Conservation (phyloP, 2,329 filamentous ascomycete genomes). For the Aspergillus oerlinghausenensis region DNA sequence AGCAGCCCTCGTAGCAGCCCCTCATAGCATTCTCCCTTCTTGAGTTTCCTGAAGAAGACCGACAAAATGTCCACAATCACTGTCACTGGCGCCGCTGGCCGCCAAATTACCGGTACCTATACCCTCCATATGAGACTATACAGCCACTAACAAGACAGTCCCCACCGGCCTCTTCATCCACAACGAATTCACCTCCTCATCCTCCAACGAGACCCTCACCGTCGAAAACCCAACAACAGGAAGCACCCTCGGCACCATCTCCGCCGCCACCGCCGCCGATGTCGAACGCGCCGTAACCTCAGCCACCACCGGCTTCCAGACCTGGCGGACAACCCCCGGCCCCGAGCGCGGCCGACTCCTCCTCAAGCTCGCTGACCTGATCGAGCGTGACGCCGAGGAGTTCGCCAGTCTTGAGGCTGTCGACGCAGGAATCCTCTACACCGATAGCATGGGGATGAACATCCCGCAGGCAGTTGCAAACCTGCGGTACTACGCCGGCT, state of each 20-base stretch:
- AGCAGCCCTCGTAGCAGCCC: no score
- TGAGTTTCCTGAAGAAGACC: no score
- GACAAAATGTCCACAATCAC: neutral
- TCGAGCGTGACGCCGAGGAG: conserved; percentile 24
- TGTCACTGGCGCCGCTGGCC: conserved; percentile 14
- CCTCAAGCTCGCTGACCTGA: conserved; percentile 22
- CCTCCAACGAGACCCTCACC: conserved; percentile 12
- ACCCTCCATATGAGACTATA: no score
- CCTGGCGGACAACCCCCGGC: conserved; percentile 20
- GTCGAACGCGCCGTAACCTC: conserved; percentile 13
- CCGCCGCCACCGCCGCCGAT: conserved; percentile 15
- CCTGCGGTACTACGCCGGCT: conserved; percentile 27
- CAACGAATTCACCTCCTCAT: conserved; percentile 23
- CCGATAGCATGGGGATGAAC: conserved; percentile 20
- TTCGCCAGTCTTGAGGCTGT: conserved; percentile 23
- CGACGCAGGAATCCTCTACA: conserved; percentile 21
- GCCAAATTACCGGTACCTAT: conserved; percentile 5
- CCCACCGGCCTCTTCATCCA: conserved; percentile 26
- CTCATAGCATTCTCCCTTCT: neutral
- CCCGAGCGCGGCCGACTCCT: conserved; percentile 16
- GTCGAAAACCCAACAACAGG: conserved; percentile 24
- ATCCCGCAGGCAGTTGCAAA: conserved; percentile 19
- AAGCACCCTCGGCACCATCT: conserved; percentile 16
- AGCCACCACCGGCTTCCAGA: conserved; percentile 14
- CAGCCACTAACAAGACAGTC: conserved; percentile 8